Conservation (phyloP, 495 filamentous ascomycete genomes). For the Staphylotrichum longicolle region DNA sequence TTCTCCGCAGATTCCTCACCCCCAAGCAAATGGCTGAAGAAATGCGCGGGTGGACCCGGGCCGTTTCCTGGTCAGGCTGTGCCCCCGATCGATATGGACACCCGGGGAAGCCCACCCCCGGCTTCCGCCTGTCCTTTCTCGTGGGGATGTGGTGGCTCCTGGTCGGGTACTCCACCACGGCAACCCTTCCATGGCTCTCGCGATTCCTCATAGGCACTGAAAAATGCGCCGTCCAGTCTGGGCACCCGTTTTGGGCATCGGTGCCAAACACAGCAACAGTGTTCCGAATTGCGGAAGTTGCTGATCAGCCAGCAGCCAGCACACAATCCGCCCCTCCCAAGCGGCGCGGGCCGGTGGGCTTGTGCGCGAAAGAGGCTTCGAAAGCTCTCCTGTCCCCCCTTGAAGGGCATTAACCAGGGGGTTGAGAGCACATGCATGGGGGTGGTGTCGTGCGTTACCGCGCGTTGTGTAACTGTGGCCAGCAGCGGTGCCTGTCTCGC, state of each 20-base stretch:
- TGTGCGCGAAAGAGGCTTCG: too few relatives aligned
- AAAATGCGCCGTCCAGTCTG: background rate
- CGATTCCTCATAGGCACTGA: background rate
- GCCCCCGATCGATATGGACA: slow-evolving; percentile 14
- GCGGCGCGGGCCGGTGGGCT: too few relatives aligned
- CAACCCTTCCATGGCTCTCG: slow-evolving; percentile 1
- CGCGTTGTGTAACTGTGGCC: background rate
- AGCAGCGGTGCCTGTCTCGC: background rate
- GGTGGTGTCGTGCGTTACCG: too few relatives aligned
- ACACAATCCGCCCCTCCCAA: background rate
- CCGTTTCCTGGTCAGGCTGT: slow-evolving; percentile 17
- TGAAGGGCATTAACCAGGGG: too few relatives aligned
- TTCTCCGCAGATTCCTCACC: background rate
- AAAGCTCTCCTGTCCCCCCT: too few relatives aligned
- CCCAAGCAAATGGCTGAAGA: background rate
- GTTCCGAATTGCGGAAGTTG: background rate
- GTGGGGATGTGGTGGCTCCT: background rate
- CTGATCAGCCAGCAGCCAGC: background rate
- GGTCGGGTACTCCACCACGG: slow-evolving; percentile 1
- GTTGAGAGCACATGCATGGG: too few relatives aligned
- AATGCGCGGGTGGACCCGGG: slow-evolving; percentile 13
- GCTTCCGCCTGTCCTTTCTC: slow-evolving; percentile 11
- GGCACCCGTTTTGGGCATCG: background rate
- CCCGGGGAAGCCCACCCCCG: slow-evolving; percentile 17
- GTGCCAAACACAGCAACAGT: background rate